Percentiles rank a stretch among this genome's conserved stretches.
phyloP scores from a whole-genome alignment of 1,139 yeast genomes.

The Zygoascus meyerae region DNA sequence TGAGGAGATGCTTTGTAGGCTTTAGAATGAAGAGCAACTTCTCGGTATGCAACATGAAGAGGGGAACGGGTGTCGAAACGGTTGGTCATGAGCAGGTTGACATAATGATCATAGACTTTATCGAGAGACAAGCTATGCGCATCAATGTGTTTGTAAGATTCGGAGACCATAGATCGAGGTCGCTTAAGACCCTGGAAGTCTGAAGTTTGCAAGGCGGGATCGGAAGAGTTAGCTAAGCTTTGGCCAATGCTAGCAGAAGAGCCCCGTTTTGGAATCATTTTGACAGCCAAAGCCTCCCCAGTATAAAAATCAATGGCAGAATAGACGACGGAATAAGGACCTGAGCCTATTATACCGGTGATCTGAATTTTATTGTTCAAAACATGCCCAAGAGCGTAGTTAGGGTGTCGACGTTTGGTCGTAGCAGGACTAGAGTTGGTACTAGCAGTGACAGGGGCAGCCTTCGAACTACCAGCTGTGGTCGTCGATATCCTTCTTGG shows the following conservation, averaged over 20 bases:
- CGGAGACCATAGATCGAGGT: constrained; percentile 8
- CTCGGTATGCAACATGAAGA: constrained; percentile 41
- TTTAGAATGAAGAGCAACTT: constrained; percentile 63
- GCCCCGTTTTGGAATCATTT: constrained; percentile 46
- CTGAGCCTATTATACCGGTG: constrained; percentile 50
- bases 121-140: constrained; percentile 6
- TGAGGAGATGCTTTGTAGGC: constrained; percentile 63
- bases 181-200: constrained; percentile 5
- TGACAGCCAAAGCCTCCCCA: constrained; percentile 59
- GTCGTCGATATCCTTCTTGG: neutral
- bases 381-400: constrained; percentile 11
- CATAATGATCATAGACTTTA: constrained; percentile 3
- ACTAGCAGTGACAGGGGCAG: too few species aligned
- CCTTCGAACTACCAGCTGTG: too few species aligned
- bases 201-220: constrained; percentile 1
- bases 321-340: constrained; percentile 84
- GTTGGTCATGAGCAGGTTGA: neutral
- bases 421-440: constrained; percentile 1
- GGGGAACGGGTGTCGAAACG: constrained; percentile 6
- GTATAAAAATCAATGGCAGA: constrained; percentile 53
- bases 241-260: constrained; percentile 12
- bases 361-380: constrained; percentile 18
- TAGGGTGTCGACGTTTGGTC: constrained; percentile 4
- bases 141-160: constrained; percentile 7
- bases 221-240: neutral